Evolutionary conservation across 345 rosid species (phyloP).

Genomic region (Hevea brasiliensis): DNA sequence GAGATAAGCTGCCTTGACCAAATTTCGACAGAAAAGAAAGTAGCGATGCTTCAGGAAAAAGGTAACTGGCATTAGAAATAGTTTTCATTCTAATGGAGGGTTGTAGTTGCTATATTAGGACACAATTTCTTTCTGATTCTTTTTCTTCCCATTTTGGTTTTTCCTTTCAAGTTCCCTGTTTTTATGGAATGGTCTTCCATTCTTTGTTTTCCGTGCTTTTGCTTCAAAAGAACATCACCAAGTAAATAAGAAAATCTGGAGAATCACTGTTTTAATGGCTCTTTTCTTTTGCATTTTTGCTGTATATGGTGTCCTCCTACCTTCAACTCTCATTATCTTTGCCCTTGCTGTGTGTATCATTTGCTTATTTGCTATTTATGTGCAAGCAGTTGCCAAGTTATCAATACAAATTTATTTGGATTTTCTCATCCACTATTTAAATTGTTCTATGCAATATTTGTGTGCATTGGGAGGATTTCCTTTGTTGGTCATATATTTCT

Average conservation of each 20-base stretch:
- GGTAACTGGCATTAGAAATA: constrained; percentile 18
- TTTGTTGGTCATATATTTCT: neutral
- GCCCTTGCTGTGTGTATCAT: neutral
- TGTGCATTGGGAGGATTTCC: neutral
- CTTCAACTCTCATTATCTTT: neutral
- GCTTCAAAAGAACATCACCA: neutral
- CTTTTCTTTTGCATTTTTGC: neutral
- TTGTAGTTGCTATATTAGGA: neutral
- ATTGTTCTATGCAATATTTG: neutral
- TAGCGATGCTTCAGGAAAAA: constrained; percentile 42
- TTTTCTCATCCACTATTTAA: neutral
- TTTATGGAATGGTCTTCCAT: neutral
- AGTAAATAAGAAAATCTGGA: neutral
- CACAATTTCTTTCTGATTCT: neutral
- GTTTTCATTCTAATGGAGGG: neutral
- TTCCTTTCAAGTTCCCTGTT: neutral
- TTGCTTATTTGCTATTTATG: neutral
- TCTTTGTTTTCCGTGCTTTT: neutral
- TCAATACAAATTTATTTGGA: neutral
- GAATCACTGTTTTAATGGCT: neutral
- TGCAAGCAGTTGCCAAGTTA: neutral
- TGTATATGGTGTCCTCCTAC: neutral
- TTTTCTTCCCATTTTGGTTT: neutral
- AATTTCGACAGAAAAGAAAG: constrained; percentile 37
- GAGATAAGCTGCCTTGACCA: constrained; percentile 43